Conservation (phyloP, 2,329 filamentous ascomycete genomes). For the Cercospora sp. region DNA sequence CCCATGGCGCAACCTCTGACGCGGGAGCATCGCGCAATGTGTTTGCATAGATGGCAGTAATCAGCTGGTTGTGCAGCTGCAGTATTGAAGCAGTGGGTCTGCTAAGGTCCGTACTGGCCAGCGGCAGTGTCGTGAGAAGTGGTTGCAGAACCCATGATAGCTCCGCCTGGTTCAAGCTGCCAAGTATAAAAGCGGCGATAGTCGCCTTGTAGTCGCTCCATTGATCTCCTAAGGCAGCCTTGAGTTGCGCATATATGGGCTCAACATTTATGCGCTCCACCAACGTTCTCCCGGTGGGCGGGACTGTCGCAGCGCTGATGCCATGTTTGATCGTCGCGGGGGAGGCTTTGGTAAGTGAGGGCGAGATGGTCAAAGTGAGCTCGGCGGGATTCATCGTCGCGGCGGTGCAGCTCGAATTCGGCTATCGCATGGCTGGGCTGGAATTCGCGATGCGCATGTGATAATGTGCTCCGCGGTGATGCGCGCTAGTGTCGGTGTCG, state of each 20-base stretch:
- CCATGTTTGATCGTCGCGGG: constrained; percentile 47
- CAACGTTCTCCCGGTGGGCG: constrained; percentile 40
- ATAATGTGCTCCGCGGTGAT: background rate
- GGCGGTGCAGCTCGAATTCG: constrained; percentile 1
- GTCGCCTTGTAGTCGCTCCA: constrained; percentile 63
- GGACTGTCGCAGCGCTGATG: constrained; percentile 40
- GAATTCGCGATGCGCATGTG: constrained; percentile 13
- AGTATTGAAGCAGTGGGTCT: constrained; percentile 31
- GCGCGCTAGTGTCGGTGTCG: constrained; percentile 4
- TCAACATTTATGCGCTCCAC: constrained; percentile 64
- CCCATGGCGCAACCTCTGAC: constrained; percentile 61
- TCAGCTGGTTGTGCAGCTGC: constrained; percentile 62
- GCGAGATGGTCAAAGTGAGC: constrained; percentile 30
- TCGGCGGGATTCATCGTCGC: constrained; percentile 39
- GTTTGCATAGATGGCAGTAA: constrained; percentile 61
- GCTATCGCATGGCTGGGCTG: constrained; percentile 23
- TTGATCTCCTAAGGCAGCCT: constrained; percentile 58
- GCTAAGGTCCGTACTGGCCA: constrained; percentile 31
- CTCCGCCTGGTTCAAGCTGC: constrained; percentile 62
- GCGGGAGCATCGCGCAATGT: constrained; percentile 60
- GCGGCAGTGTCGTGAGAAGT: constrained; percentile 55
- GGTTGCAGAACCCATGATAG: constrained; percentile 57
- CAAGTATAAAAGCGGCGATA: constrained; percentile 58
- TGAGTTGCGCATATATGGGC: constrained; percentile 62
- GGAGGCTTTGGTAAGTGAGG: constrained; percentile 33